phyloP scores from a whole-genome alignment of 176 grass and related monocot genomes.

The Stipa capillata region DNA sequence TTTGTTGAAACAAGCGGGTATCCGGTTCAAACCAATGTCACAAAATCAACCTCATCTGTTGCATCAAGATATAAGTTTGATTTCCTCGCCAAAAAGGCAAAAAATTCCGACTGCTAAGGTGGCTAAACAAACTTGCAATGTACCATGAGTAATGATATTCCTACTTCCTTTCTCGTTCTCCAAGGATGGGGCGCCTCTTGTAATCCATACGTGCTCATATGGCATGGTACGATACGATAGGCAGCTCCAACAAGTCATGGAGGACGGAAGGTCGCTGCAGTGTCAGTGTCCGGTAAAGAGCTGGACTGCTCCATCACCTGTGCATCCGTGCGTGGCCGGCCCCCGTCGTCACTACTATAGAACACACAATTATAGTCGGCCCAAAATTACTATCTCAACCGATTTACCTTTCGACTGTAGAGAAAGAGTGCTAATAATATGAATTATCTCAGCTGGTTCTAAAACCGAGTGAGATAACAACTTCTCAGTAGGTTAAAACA shows the following conservation, averaged over 20 bases:
- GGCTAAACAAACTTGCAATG: neutral
- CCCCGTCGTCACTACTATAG: too few relatives aligned
- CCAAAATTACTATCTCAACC: too few relatives aligned
- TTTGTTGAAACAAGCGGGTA: neutral
- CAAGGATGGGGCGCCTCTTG: neutral
- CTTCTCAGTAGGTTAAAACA: too few relatives aligned
- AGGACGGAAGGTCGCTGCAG: neutral
- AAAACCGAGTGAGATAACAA: too few relatives aligned
- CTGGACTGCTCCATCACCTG: neutral
- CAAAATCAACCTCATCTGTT: neutral
- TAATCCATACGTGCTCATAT: neutral
- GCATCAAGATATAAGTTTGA: too few relatives aligned
- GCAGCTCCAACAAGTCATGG: neutral
- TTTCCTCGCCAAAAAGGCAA: too few relatives aligned
- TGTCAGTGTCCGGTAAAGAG: neutral
- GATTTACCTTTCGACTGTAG: too few relatives aligned
- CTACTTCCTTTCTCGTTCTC: neutral
- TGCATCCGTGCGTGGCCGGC: too few relatives aligned
- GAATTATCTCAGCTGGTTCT: too few relatives aligned
- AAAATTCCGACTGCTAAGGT: neutral
- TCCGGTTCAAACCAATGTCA: neutral
- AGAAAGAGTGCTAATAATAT: too few relatives aligned
- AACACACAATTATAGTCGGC: too few relatives aligned
- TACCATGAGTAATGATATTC: neutral
- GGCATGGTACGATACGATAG: neutral